phyloP scores from a whole-genome alignment of 495 filamentous ascomycete species.

The Penicillium tannophilum region DNA sequence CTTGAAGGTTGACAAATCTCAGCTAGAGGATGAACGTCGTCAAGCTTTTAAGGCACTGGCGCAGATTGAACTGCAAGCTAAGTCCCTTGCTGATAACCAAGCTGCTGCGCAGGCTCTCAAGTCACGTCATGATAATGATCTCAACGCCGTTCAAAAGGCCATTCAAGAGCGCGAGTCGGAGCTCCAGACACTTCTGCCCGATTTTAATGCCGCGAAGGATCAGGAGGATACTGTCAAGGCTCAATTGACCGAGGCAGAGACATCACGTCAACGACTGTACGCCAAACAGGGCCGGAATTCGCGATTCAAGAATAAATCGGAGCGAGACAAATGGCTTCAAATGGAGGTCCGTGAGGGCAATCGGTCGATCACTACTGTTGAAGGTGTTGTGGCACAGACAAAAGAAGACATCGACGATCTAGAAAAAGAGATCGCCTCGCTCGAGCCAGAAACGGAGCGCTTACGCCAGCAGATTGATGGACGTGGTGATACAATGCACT shows the following conservation, averaged over 20 bases:
- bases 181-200: conserved; percentile 68
- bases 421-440: conserved; percentile 65
- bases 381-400: conserved; percentile 77
- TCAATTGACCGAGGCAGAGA: conserved; percentile 74
- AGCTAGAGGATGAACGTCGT: conserved; percentile 86
- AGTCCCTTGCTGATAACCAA: conserved; percentile 77
- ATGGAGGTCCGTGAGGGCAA: conserved; percentile 82
- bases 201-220: conserved; percentile 70
- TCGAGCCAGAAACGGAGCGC: conserved; percentile 72
- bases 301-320: conserved; percentile 82
- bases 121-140: conserved; percentile 68
- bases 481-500: conserved; percentile 70
- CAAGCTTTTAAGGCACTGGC: conserved; percentile 76
- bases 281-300: conserved; percentile 92
- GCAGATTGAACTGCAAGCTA: conserved; percentile 82
- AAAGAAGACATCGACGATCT: conserved; percentile 81
- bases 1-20: conserved; percentile 80
- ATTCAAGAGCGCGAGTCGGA: conserved; percentile 78
- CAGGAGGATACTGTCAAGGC: conserved; percentile 70
- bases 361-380: conserved; percentile 71
- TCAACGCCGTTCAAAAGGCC: conserved; percentile 70
- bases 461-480: conserved; percentile 76
- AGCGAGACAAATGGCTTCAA: conserved; percentile 82
- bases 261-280: conserved; percentile 75
- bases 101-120: conserved; percentile 73